phyloP scores from a whole-genome alignment of 345 rosid genomes.

The Lagerstroemia speciosa region DNA sequence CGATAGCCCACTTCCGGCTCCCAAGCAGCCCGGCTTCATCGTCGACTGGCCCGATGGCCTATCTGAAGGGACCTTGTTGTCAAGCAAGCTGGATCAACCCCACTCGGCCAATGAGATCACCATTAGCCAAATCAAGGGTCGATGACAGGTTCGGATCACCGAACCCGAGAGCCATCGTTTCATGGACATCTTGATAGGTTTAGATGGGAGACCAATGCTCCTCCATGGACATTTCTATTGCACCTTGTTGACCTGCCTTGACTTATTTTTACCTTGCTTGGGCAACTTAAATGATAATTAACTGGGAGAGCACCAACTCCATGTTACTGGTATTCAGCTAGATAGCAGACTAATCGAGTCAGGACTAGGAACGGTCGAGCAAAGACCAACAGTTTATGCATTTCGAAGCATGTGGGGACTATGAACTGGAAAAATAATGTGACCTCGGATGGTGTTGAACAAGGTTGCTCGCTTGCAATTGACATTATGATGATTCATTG shows the following conservation, averaged over 20 bases:
- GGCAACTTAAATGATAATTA: not conserved
- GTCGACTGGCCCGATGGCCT: slow-evolving; percentile 11
- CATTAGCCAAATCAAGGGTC: slow-evolving; percentile 14
- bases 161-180: too few species aligned
- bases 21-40: slow-evolving; percentile 37
- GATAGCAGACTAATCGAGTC: not conserved
- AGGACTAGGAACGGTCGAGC: slow-evolving; percentile 26
- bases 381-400: too few species aligned
- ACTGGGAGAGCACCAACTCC: not conserved
- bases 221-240: not conserved
- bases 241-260: not conserved
- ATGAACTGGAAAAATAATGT: too few species aligned
- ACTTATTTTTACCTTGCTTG: not conserved
- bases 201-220: too few species aligned
- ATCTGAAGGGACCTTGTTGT: slow-evolving; percentile 17
- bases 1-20: slow-evolving; percentile 24
- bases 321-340: not conserved
- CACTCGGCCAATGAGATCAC: slow-evolving; percentile 20
- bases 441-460: too few species aligned
- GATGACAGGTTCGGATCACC: not conserved
- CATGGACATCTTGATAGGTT: too few species aligned
- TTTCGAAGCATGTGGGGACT: too few species aligned
- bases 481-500: too few species aligned
- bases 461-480: too few species aligned
- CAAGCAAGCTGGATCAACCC: slow-evolving; percentile 10